Base-by-base conservation (phyloP, 108 stramenopile species). In the Nitzschia putrida region DNA sequence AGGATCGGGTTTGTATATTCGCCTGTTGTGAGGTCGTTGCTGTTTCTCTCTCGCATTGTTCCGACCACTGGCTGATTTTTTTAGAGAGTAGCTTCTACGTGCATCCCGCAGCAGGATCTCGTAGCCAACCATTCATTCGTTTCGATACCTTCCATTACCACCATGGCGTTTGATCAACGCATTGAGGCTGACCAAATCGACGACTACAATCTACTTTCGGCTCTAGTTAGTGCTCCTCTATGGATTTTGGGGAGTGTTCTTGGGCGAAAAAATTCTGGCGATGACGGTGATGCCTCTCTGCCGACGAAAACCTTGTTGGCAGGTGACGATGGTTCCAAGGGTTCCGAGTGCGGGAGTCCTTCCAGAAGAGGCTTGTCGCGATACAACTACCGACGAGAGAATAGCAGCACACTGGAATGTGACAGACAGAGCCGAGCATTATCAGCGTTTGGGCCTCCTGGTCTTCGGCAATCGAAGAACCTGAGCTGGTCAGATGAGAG, bases 91-190 rank as follows among this genome's bases (percentile, higher is more conserved):
- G 4, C 4, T 34, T 34, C 29, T 34, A 34, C 29, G 29, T 34
- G 29, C 29, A 34, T 34, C 4, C 29, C 29, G 29, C 29, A 34
- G 29, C 29, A 34, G 29, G 29, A 34, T 34, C 29, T 34, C 29
- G 29, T 34, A 34, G 29, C 29, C 29, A 34, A 34, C 29, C 29
- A 34, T 34, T 34, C 29, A 34, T 34, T 4, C 29, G n/a, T 34
- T 34, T 34, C 29, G 29, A 34, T 34, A 34, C 29, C 1, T 34
- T 34, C 29, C 29, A 34, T 34, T 49, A 24, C 24, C 23, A 79
- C 41, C 16, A 93, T 93, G 91, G 91, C 91, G 23, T 93, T 93
- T 73, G 87, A 93, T 25, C 85, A 78, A 57, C 85, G 68, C 25
- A 68, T 93, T 20, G 87, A 90, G 72, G 85, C 89, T 0, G 91